Conservation (phyloP, 176 grass and related monocot genomes). For the Tuctoria greenei region DNA sequence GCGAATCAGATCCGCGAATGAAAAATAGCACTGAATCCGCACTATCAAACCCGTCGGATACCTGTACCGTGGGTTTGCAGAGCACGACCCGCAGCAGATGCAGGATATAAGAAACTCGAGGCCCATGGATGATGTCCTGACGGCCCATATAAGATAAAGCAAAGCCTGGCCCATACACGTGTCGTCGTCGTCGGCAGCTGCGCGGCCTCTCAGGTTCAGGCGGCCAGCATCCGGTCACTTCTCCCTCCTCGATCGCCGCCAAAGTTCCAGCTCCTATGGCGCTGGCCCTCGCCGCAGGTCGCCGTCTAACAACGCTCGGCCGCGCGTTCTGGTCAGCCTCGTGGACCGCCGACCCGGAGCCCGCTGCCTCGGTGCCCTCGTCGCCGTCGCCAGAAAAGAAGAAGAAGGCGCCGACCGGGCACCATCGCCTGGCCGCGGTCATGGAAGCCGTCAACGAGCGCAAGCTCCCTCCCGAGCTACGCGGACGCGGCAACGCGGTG, state of each 20-base stretch:
- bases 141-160: too few species aligned
- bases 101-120: too few species aligned
- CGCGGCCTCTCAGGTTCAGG: not conserved
- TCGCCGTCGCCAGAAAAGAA: constrained; percentile 30
- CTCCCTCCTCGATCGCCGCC: too few species aligned
- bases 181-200: too few species aligned
- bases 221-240: too few species aligned
- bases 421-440: constrained; percentile 60
- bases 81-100: too few species aligned
- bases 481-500: constrained; percentile 56
- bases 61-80: too few species aligned
- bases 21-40: too few species aligned
- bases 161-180: too few species aligned
- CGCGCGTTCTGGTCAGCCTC: constrained; percentile 44
- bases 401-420: constrained; percentile 46
- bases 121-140: too few species aligned
- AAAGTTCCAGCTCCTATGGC: constrained; percentile 1
- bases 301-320: constrained; percentile 29
- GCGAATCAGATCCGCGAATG: too few species aligned
- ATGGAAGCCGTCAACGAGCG: constrained; percentile 74
- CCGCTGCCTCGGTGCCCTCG: constrained; percentile 9
- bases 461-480: constrained; percentile 75
- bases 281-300: constrained; percentile 29
- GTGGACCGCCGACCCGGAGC: constrained; percentile 27
- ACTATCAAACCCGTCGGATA: too few species aligned